phyloP scores from a whole-genome alignment of 202 grass and related monocot species.

The Zizania palustris region DNA sequence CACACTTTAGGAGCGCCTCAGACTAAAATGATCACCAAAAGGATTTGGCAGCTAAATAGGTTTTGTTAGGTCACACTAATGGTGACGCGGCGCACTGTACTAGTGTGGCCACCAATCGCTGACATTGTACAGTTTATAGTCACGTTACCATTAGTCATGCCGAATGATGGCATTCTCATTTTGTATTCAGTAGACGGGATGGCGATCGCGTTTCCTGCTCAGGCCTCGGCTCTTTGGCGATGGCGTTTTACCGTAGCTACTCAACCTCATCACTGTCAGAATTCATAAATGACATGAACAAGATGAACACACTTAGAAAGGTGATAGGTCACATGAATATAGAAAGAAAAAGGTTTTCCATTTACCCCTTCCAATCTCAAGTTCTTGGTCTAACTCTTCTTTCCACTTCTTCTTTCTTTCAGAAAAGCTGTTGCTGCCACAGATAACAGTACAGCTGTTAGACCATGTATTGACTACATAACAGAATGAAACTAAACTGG shows the following conservation, averaged over 20 bases:
- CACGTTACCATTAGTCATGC: constrained; percentile 17
- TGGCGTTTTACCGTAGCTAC: constrained; percentile 60
- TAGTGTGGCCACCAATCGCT: constrained; percentile 40
- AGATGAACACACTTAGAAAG: neutral
- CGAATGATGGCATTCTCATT: constrained; percentile 15
- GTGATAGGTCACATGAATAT: neutral
- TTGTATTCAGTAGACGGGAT: constrained; percentile 46
- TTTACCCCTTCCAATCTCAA: constrained; percentile 82
- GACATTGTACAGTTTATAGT: constrained; percentile 31
- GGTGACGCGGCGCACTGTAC: constrained; percentile 37
- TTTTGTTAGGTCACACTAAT: constrained; percentile 28
- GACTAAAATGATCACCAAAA: constrained; percentile 31
- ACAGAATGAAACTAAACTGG: constrained; percentile 25
- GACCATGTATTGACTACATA: constrained; percentile 1
- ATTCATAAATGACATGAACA: constrained; percentile 22
- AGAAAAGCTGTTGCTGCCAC: constrained; percentile 52
- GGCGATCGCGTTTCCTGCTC: constrained; percentile 63
- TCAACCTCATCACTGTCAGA: constrained; percentile 65
- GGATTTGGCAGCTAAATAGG: constrained; percentile 22
- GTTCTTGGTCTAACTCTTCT: constrained; percentile 81
- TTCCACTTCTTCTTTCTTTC: constrained; percentile 73
- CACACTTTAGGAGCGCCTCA: constrained; percentile 28
- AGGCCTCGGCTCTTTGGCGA: constrained; percentile 53
- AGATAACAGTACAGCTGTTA: constrained; percentile 26
- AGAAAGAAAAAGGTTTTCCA: neutral